Percentiles rank a stretch among this genome's conserved stretches.
phyloP scores from a whole-genome alignment of 805 yeast genomes.

The Starmera amethionina region DNA sequence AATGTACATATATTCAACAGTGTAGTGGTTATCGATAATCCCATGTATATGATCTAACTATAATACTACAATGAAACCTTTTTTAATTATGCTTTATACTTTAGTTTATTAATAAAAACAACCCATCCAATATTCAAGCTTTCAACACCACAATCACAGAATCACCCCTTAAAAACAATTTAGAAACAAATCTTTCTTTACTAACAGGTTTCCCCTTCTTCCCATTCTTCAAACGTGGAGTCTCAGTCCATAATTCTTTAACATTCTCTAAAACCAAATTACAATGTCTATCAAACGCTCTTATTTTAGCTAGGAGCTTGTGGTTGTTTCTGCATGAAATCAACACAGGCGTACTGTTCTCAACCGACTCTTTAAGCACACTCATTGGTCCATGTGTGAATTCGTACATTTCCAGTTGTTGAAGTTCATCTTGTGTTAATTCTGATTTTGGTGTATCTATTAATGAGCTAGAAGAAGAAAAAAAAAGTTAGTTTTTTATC shows the following conservation, averaged over 20 bases:
- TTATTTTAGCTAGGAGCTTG: conserved; percentile 79
- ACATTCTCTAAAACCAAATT: conserved; percentile 90
- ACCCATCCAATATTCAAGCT: conserved; percentile 14
- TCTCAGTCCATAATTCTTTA: conserved; percentile 73
- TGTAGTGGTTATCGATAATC: too few relatives aligned
- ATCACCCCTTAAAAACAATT: conserved; percentile 91
- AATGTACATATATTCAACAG: too few relatives aligned
- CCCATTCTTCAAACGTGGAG: conserved; percentile 52
- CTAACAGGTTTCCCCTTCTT: conserved; percentile 58
- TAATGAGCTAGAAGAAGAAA: conserved; percentile 37
- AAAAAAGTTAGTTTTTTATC: too few relatives aligned
- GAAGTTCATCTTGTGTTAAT: conserved; percentile 68
- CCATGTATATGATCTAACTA: too few relatives aligned
- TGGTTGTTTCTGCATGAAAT: conserved; percentile 91
- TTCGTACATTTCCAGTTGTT: conserved; percentile 81
- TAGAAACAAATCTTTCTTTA: conserved; percentile 74
- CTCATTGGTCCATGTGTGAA: conserved; percentile 87
- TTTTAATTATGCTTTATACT: too few relatives aligned
- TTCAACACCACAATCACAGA: conserved; percentile 79
- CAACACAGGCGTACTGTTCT: conserved; percentile 65
- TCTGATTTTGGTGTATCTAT: conserved; percentile 71
- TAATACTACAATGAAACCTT: too few relatives aligned
- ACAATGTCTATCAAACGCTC: conserved; percentile 94
- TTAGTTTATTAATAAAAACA: too few relatives aligned
- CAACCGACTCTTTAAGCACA: conserved; percentile 74